Percentiles rank a stretch among this genome's conserved stretches.
phyloP scores from a whole-genome alignment of 805 yeast genomes.

The Komagataella populi region DNA sequence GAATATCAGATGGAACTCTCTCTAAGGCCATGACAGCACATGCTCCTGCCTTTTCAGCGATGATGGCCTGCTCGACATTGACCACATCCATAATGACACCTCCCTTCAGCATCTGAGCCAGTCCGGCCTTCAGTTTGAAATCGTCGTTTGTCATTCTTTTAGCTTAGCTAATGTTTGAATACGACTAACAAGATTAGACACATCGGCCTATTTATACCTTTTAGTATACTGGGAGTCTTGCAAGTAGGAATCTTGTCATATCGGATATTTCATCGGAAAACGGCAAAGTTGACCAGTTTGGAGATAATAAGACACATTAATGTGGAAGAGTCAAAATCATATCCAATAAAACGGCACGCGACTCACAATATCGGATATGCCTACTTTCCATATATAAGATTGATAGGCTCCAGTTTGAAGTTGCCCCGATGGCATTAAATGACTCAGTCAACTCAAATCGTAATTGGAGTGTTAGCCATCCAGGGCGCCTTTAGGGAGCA shows the following conservation, averaged over 20 bases:
- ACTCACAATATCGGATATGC: not conserved
- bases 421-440: not conserved
- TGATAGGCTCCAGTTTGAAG: not conserved
- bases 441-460: conserved; percentile 4
- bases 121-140: conserved; percentile 54
- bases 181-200: not conserved
- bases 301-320: not conserved
- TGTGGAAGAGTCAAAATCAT: not conserved
- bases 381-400: not conserved
- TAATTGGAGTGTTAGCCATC: conserved; percentile 59
- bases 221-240: not conserved
- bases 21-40: conserved; percentile 87
- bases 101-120: conserved; percentile 80
- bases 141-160: conserved; percentile 10
- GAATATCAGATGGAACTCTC: conserved; percentile 75
- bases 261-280: not conserved
- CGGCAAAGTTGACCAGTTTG: not conserved
- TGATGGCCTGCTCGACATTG: conserved; percentile 63
- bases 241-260: not conserved
- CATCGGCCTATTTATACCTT: not conserved
- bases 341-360: not conserved
- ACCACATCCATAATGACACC: conserved; percentile 69
- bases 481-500: conserved; percentile 77
- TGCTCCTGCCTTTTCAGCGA: conserved; percentile 79
- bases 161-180: not conserved